Conservation (phyloP, 2,329 filamentous ascomycete genomes). For the Aureobasidium sp. region DNA sequence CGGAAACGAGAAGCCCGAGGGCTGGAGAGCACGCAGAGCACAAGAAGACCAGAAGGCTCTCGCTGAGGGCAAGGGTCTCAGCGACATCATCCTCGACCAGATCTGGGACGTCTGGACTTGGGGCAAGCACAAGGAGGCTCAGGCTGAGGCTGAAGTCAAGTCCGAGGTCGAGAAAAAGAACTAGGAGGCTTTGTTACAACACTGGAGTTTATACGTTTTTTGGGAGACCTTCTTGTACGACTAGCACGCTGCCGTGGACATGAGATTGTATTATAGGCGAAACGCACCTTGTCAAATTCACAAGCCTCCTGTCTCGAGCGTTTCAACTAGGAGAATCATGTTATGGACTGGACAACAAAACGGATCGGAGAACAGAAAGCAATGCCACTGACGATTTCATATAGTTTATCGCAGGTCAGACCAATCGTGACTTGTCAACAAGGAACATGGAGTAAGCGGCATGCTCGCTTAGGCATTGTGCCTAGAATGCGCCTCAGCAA, state of each 20-base stretch:
- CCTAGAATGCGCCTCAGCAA: background rate
- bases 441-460: background rate
- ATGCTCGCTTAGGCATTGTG: background rate
- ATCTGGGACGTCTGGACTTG: conserved; percentile 21
- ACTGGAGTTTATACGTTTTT: background rate
- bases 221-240: background rate
- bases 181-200: background rate
- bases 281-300: background rate
- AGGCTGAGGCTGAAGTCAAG: conserved; percentile 14
- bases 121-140: conserved; percentile 17
- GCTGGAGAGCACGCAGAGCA: conserved; percentile 35
- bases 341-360: background rate
- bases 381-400: background rate
- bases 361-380: background rate
- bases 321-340: background rate
- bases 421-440: background rate
- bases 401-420: background rate
- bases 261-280: background rate
- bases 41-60: conserved; percentile 37
- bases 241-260: background rate
- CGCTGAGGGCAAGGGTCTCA: conserved; percentile 29
- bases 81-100: conserved; percentile 32
- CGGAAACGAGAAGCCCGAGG: conserved; percentile 32
- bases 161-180: conserved; percentile 2
- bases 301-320: background rate